Evolutionary conservation across 2,329 filamentous ascomycete genomes (phyloP), one percentile per base, ranked within the genome.

Genomic region (Beauveria sp.): DNA sequence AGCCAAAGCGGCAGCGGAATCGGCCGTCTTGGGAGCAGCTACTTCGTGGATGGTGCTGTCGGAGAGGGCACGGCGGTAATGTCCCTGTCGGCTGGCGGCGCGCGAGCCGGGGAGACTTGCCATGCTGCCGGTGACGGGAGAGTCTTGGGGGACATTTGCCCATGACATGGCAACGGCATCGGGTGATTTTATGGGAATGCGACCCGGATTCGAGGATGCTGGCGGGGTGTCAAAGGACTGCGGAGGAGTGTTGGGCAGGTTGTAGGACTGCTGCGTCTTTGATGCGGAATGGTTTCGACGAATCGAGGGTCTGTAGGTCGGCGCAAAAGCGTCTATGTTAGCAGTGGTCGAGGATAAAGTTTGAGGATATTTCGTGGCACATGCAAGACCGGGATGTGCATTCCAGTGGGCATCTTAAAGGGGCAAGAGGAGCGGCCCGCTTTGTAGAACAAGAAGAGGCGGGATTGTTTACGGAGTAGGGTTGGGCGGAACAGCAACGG

Each of bases 31-130:
- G 57, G 76, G 78, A 43, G 72, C 70, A 61, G 73, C 79, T 52
- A 82, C 80, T 65, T 92, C 90, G 53, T 87, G 88, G 59, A 89
- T 76, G 6, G 89, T 92, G 40, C 90, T 92, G 69, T 92, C 89
- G 0, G 91, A 96, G 67, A 88, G 79, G 22, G 89, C 85, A 65
- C 89, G 85, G 60, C 82, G 80, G 65, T 82, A 86, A 43, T 68
- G 72, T 64, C 65, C 71, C 37, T 67, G 67, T 26, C 67, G 66
- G 24, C 59, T 61, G 26, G 65, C 60, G 59, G 67, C 62, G 30
- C 63, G 65, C 26, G 62, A 54, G 18, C 67, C 72, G 44, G 73
- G 68, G 55, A 73, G 73, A 22, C 72, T 70, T 34, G 69, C 70
- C 55, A 71, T 70, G 47, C 67, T 69, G 53, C 70, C 71, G 24